Conservation (phyloP, 495 filamentous ascomycete genomes). For the Daldinia caldariorum region DNA sequence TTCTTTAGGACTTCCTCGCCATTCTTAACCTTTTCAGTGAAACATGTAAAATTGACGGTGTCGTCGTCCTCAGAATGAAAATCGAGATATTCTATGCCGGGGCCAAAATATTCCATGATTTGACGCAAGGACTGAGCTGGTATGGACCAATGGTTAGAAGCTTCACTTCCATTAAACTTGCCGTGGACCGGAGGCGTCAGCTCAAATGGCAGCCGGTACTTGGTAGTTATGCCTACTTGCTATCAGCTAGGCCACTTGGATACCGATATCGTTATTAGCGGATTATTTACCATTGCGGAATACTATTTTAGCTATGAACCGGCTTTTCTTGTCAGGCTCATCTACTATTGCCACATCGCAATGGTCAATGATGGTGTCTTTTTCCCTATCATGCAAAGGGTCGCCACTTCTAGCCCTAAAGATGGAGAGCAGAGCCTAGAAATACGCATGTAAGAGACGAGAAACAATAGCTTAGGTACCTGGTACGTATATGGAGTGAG, state of each 20-base stretch:
- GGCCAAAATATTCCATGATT: constrained; percentile 90
- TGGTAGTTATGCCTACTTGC: constrained; percentile 78
- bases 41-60: constrained; percentile 85
- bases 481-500: not conserved
- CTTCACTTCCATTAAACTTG: constrained; percentile 76
- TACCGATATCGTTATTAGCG: constrained; percentile 6
- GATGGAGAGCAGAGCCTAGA: constrained; percentile 56
- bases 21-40: constrained; percentile 87
- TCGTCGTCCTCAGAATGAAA: constrained; percentile 73
- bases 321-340: constrained; percentile 75
- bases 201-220: constrained; percentile 92
- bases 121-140: constrained; percentile 78
- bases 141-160: constrained; percentile 81
- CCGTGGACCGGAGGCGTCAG: constrained; percentile 82
- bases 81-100: constrained; percentile 90
- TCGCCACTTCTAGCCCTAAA: constrained; percentile 56
- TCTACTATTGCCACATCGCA: constrained; percentile 89
- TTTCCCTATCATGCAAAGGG: constrained; percentile 61
- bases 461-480: not conserved
- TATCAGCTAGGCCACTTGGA: constrained; percentile 15
- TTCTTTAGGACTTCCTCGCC: constrained; percentile 95
- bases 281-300: constrained; percentile 78
- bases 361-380: constrained; percentile 81
- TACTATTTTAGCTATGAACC: constrained; percentile 81
- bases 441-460: constrained; percentile 23